Base-by-base conservation (phyloP, 2,329 filamentous ascomycete species). In the Phoma herbarum region DNA sequence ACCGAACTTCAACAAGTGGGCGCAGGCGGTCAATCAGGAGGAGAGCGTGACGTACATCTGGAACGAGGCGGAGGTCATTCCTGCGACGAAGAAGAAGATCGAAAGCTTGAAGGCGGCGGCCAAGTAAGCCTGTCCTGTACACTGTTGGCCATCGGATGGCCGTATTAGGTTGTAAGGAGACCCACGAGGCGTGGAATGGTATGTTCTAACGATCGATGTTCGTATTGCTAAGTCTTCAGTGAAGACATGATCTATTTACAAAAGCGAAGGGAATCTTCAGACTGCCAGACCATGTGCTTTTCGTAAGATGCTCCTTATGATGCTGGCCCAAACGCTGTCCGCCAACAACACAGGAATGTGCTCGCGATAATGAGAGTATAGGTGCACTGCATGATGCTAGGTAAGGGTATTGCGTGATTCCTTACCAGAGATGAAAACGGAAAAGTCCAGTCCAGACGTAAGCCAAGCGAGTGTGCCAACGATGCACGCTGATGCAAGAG, bases 1-100 rank as follows among this genome's bases (percentile, higher is more conserved):
- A n/a, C 90, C 90, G 1, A 85, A 84, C 56, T 92, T 91, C 72
- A 83, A 82, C 70, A 86, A 84, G 63, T 93, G 90, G 90, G 85
- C 85, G 0, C 78, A 85, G 58, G 84, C 82, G 1, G 84, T 89
- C 2, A 75, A 83, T 5, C 79, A 80, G 58, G 84, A 91, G 56
- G 85, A 88, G 16, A 92, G 88, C 65, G 89, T 94, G 16, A 86
- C 81, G 7, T 74, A 73, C 31, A 71, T 76, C 37, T 77, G 67
- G 66, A 59, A 77, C 35, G 75, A 76, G 59, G 65, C 70, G 42
- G 44, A 20, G 1, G 53, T 67, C 2, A n/a, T 77, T 16, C 23
- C 53, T 10, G 57, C 43, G 3, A 72, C 63, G 10, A 59, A 54
- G 42, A 65, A 65, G 56, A 72, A 52, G 52, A 53, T 77, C 20